These are phyloP conservation scores for Hypoxylon sp. DNA, from an alignment of 2,329 filamentous ascomycete species.

Conservation along the genomic window DNA sequence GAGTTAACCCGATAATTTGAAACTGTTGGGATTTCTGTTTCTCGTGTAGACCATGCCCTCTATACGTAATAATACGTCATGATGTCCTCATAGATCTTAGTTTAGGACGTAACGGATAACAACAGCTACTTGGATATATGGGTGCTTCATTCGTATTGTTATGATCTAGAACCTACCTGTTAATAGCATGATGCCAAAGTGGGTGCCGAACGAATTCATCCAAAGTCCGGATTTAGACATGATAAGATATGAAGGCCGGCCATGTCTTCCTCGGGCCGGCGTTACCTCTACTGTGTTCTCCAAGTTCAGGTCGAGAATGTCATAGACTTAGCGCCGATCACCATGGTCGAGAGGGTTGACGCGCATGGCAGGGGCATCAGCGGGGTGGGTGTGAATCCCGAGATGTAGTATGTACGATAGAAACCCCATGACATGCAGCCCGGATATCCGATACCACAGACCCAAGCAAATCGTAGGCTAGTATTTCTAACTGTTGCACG, in stretches of 20 bases:
- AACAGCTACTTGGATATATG: neutral
- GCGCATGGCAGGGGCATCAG: slow-evolving; percentile 23
- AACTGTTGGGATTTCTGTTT: neutral
- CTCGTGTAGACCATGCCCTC: neutral
- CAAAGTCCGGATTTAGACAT: slow-evolving; percentile 29
- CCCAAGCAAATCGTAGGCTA: neutral
- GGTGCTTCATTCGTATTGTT: neutral
- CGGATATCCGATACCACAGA: slow-evolving; percentile 14
- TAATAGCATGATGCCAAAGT: neutral
- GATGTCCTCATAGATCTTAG: neutral
- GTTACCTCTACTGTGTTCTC: neutral
- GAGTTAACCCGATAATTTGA: neutral
- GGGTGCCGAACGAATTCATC: slow-evolving; percentile 9
- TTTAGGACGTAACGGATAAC: neutral
- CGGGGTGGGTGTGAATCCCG: slow-evolving; percentile 10
- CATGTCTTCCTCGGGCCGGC: slow-evolving; percentile 29
- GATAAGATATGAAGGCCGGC: slow-evolving; percentile 14
- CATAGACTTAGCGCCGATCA: slow-evolving; percentile 29
- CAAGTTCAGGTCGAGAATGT: slow-evolving; percentile 7
- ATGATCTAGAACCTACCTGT: neutral
- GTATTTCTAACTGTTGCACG: slow-evolving; percentile 21
- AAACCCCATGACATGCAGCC: slow-evolving; percentile 24
- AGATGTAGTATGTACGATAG: slow-evolving; percentile 20
- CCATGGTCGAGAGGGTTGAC: slow-evolving; percentile 27
- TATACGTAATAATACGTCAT: neutral